These are phyloP conservation scores for Cucurbita ficifolia DNA, from an alignment of 306 rosid species.

Conservation along the genomic window DNA sequence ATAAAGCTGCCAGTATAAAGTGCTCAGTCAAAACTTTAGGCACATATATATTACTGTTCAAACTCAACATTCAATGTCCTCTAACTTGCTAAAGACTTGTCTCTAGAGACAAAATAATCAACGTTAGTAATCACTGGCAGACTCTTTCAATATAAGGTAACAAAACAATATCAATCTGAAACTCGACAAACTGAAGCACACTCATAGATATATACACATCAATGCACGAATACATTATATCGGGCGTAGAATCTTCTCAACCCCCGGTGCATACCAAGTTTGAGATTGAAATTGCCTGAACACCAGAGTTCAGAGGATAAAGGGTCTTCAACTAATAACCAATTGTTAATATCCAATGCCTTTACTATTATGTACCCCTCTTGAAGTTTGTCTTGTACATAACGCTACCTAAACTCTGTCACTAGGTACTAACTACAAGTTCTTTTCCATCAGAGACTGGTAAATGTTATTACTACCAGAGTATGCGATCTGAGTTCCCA, in stretches of 20 bases:
- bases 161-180: neutral
- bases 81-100: neutral
- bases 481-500: neutral
- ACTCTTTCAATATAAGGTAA: neutral
- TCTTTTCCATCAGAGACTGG: neutral
- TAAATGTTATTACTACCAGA: neutral
- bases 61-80: neutral
- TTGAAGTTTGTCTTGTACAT: neutral
- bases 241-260: neutral
- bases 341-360: neutral
- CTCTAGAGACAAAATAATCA: neutral
- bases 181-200: neutral
- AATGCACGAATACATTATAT: neutral
- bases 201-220: neutral
- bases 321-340: neutral
- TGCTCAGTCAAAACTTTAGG: neutral
- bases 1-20: slow-evolving; percentile 57
- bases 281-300: neutral
- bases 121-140: neutral
- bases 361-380: neutral
- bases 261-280: neutral
- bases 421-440: neutral
- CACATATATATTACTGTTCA: neutral
- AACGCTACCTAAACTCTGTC: neutral
- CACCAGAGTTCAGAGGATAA: neutral